Evolutionary conservation across 2,329 filamentous ascomycete genomes (phyloP).

Genomic region (Colletotrichum chrysophilum): DNA sequence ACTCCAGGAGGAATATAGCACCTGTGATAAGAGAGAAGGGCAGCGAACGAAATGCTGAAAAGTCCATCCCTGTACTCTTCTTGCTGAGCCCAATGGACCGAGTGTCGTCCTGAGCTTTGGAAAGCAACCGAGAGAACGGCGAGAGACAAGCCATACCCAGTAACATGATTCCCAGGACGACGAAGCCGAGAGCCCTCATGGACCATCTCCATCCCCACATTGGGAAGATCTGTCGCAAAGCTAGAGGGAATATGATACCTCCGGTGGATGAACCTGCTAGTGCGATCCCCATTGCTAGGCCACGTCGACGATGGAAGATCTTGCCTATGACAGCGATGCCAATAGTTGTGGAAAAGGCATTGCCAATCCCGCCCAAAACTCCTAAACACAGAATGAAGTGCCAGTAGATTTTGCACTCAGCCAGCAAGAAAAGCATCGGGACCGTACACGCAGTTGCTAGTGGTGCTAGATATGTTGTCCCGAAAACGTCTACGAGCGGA

Average conservation of each 20-base stretch:
- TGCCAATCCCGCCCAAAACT: conserved; percentile 45
- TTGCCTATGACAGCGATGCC: conserved; percentile 36
- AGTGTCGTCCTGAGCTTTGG: conserved; percentile 5
- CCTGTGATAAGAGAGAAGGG: conserved; percentile 45
- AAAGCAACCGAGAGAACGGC: conserved; percentile 29
- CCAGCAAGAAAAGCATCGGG: conserved; percentile 47
- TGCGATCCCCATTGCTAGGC: conserved; percentile 27
- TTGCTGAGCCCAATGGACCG: background rate
- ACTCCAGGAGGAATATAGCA: conserved; percentile 51
- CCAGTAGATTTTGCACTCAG: conserved; percentile 50
- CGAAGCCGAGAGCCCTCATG: conserved; percentile 33
- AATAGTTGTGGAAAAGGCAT: conserved; percentile 40
- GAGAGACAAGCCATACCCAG: conserved; percentile 36
- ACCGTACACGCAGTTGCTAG: conserved; percentile 40
- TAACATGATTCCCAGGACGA: conserved; percentile 29
- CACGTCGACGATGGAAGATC: conserved; percentile 26
- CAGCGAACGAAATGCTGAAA: conserved; percentile 43
- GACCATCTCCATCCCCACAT: conserved; percentile 36
- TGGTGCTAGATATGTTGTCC: conserved; percentile 42
- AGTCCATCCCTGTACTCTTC: conserved; percentile 35
- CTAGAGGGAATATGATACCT: conserved; percentile 35
- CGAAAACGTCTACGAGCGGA: conserved; percentile 52
- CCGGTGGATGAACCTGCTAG: conserved; percentile 27
- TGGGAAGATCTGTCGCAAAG: conserved; percentile 32
- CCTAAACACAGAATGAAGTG: conserved; percentile 51